These are phyloP conservation scores for Conoideocrella luteorostrata DNA, from an alignment of 2,329 filamentous ascomycete genomes.

Conservation along the genomic window DNA sequence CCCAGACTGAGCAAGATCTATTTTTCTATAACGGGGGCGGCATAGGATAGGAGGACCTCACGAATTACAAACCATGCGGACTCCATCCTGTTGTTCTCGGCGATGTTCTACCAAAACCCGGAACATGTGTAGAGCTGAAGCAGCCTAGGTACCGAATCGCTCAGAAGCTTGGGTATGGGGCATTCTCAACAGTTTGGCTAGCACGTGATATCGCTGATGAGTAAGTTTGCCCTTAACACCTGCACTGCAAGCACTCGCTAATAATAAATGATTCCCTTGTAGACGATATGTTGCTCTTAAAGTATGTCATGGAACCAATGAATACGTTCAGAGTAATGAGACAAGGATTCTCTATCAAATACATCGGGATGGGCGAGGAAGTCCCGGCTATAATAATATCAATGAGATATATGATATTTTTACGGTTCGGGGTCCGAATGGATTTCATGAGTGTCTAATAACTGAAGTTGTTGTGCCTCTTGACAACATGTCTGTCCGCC, in stretches of 20 bases:
- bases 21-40: neutral
- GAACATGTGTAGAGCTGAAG: neutral
- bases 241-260: neutral
- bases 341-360: neutral
- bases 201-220: neutral
- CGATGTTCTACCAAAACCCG: too few species aligned
- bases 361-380: neutral
- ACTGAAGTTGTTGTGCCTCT: constrained; percentile 1
- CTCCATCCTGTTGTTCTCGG: constrained; percentile 1
- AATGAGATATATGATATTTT: neutral
- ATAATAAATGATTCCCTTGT: neutral
- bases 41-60: neutral
- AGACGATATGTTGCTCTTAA: neutral
- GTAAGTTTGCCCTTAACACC: neutral
- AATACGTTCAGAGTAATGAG: neutral
- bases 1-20: neutral
- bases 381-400: neutral
- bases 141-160: neutral
- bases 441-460: constrained; percentile 1
- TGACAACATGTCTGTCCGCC: neutral
- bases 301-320: neutral
- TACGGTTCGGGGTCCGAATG: neutral
- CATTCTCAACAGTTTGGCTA: neutral
- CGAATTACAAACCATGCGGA: neutral
- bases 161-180: neutral